phyloP scores from a whole-genome alignment of 2,329 filamentous ascomycete species.

The Colletotrichum cereale region DNA sequence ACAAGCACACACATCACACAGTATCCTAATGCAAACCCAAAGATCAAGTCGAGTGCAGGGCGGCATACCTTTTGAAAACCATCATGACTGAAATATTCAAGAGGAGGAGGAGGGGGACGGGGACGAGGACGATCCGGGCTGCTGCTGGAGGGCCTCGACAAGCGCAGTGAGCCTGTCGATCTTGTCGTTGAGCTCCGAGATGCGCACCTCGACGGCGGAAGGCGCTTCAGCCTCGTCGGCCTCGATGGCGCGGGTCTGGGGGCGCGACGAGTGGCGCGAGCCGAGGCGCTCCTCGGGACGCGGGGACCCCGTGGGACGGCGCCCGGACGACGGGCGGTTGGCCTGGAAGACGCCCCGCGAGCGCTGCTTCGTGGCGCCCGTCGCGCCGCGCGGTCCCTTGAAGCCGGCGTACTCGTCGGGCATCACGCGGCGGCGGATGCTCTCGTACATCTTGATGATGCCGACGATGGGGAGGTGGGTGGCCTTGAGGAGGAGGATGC shows the following conservation, averaged over 20 bases:
- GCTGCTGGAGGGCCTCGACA: slow-evolving; percentile 62
- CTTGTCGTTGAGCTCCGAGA: slow-evolving; percentile 67
- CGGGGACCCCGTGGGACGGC: slow-evolving; percentile 45
- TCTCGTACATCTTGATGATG: slow-evolving; percentile 77
- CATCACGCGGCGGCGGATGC: slow-evolving; percentile 54
- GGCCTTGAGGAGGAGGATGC: slow-evolving; percentile 72
- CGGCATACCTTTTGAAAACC: neutral
- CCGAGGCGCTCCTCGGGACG: slow-evolving; percentile 24
- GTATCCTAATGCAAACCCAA: slow-evolving; percentile 8
- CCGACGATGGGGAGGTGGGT: slow-evolving; percentile 77
- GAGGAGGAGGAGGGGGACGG: slow-evolving; percentile 6
- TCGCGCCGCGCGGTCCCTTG: slow-evolving; percentile 57
- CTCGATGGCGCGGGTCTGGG: slow-evolving; percentile 38
- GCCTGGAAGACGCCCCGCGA: slow-evolving; percentile 40
- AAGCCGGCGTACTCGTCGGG: slow-evolving; percentile 61
- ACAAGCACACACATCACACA: neutral
- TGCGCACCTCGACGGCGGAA: slow-evolving; percentile 61
- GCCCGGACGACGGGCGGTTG: slow-evolving; percentile 43
- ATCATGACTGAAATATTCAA: neutral
- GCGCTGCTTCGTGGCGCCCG: slow-evolving; percentile 44
- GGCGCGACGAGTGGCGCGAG: slow-evolving; percentile 36
- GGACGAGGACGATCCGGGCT: neutral
- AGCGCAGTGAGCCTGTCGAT: slow-evolving; percentile 69
- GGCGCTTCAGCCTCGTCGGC: slow-evolving; percentile 54
- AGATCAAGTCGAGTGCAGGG: neutral